A percentile compares a stretch with the other conserved stretches of the same genome.
These are phyloP conservation scores for Ophiostoma himal-ulmi DNA, from an alignment of 2,329 filamentous ascomycete genomes.

Conservation along the genomic window DNA sequence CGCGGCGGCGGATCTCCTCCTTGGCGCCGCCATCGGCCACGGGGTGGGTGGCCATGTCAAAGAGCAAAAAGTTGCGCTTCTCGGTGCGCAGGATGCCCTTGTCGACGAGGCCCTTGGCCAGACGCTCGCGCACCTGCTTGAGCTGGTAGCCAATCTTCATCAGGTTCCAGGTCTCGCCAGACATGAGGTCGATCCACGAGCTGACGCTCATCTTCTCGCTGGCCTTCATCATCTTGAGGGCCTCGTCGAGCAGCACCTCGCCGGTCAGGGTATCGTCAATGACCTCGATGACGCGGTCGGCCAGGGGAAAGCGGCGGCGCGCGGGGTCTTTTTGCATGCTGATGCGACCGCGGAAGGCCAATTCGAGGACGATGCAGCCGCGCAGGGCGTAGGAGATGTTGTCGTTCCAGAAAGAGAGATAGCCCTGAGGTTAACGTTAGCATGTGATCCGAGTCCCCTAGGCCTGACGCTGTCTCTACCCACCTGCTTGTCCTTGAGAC, in stretches of 20 bases:
- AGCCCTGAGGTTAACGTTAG: conserved; percentile 58
- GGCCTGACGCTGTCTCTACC: conserved; percentile 26
- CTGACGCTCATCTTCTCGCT: conserved; percentile 99
- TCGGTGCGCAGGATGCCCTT: conserved; percentile 98
- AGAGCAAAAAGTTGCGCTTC: conserved; percentile 98
- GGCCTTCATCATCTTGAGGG: conserved; percentile 99
- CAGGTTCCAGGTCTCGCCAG: conserved; percentile 97
- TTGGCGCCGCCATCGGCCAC: conserved; percentile 95
- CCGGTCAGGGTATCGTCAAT: conserved; percentile 94
- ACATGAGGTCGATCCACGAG: conserved; percentile 98
- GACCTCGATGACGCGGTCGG: conserved; percentile 92
- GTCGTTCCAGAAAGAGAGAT: conserved; percentile 99
- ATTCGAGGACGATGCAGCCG: conserved; percentile 95
- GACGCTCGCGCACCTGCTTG: conserved; percentile 95
- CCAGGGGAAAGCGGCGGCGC: conserved; percentile 82
- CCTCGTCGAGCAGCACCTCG: conserved; percentile 94
- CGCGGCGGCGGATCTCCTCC: conserved; percentile 89
- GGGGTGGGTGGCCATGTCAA: conserved; percentile 99
- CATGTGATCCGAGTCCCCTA: not conserved
- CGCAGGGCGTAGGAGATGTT: conserved; percentile 98
- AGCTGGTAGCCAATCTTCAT: conserved; percentile 99
- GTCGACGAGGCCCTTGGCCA: conserved; percentile 95
- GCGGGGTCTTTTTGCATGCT: conserved; percentile 98
- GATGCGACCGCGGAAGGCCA: conserved; percentile 91
- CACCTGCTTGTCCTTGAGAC: conserved; percentile 97